Evolutionary conservation across 768 basidiomycete genomes (phyloP).

Genomic region (Lentinula edodes): DNA sequence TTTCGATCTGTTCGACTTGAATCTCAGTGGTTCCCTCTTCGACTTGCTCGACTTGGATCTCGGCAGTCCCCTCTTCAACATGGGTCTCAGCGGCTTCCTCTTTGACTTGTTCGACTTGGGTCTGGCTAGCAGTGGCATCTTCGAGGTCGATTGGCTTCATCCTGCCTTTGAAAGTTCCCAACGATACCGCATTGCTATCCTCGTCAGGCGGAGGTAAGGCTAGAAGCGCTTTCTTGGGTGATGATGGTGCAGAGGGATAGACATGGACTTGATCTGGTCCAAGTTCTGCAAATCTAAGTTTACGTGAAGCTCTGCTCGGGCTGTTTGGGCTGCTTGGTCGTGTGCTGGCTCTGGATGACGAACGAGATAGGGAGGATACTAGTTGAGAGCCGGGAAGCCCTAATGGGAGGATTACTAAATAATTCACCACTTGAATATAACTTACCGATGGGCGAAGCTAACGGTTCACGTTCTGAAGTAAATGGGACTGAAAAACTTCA

Average conservation of each 20-base stretch:
- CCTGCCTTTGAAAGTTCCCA: neutral
- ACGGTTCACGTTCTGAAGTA: conserved; percentile 4
- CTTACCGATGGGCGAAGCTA: neutral
- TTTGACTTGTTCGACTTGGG: conserved; percentile 30
- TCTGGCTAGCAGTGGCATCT: neutral
- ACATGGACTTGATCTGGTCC: conserved; percentile 73
- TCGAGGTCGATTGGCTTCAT: neutral
- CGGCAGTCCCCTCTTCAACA: conserved; percentile 69
- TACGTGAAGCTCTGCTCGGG: conserved; percentile 43
- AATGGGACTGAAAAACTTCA: neutral
- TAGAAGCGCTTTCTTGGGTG: conserved; percentile 56
- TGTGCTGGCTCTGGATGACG: conserved; percentile 1
- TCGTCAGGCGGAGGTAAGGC: conserved; percentile 51
- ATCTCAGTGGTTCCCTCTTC: conserved; percentile 72
- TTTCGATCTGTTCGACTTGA: neutral
- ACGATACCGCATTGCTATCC: conserved; percentile 24
- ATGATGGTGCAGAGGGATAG: conserved; percentile 76
- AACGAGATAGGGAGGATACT: neutral
- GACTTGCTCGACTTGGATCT: conserved; percentile 28
- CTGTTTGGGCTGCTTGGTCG: conserved; percentile 24
- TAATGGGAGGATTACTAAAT: neutral
- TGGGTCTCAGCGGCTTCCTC: conserved; percentile 69
- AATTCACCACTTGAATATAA: neutral
- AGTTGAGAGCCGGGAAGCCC: neutral
- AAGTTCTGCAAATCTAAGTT: conserved; percentile 72